Evolutionary conservation across 192 early-diverging fungal species (phyloP), one percentile per base, ranked within the genome.

Genomic region (Entomortierella chlamydospora): DNA sequence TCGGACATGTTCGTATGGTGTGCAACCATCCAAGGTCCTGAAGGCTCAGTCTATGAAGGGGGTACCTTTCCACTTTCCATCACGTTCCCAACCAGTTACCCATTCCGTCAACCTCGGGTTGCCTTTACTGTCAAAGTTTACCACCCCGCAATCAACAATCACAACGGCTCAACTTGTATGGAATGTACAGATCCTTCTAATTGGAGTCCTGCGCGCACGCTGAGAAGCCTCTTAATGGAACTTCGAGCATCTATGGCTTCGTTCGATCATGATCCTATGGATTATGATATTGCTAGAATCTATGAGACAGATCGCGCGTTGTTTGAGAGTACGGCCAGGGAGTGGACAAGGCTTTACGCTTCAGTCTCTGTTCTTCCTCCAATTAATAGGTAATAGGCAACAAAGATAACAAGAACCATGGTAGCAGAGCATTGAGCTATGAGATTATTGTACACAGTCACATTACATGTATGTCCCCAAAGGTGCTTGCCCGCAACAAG

Each of bases 181-280:
- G 42, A 87, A 61, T 85, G 90, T 20, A 51, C 50, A 25, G 50
- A 51, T 51, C 50, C 43, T 64, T 91, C 7, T 3, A 20, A 34
- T 4, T 63, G 61, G 61, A 51, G 61, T 12, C 61, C 47, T 8
- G 30, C 20, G 4, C 22, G 28, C 26, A 63, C 20, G 25, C 5
- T 63, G 4, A n/a, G 13, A 10, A 52, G 11, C 2, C 23, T 63
- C 2, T 30, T 63, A 10, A 17, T 31, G 61, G 47, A 45, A 15
- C 31, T 51, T 26, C 43, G 61, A n/a, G 30, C 22, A 31, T n/a
- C 45, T 47, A 50, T 33, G 47, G 26, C 30, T 51, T 18, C 20
- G 2, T 6, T 3, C 0, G 5, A 11, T 8, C 29, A 51, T 23
- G 61, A 37, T 1, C 61, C 47, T 20, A 37, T 63, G 47, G 45